Evolutionary conservation across 1,284 basidiomycete genomes (phyloP).

Genomic region (Fomes fomentarius): DNA sequence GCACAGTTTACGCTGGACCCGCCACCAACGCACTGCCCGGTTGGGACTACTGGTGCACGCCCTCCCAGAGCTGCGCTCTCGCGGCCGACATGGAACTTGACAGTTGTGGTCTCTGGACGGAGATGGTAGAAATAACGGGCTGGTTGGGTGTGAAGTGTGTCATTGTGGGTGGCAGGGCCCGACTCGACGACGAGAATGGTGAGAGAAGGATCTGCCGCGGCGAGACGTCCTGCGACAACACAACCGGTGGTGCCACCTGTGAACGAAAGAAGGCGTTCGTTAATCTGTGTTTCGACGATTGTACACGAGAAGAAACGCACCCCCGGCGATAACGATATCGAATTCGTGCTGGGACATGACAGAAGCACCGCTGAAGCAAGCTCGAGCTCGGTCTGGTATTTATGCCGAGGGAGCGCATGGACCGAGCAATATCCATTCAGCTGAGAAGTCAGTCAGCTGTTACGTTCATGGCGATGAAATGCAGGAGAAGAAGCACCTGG

Average conservation of each 20-base stretch:
- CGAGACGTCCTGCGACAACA: slow-evolving; percentile 49
- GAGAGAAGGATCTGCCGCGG: slow-evolving; percentile 45
- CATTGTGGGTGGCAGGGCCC: slow-evolving; percentile 46
- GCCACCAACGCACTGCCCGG: slow-evolving; percentile 58
- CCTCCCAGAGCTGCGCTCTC: slow-evolving; percentile 47
- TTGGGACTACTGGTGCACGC: slow-evolving; percentile 43
- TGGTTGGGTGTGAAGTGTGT: slow-evolving; percentile 52
- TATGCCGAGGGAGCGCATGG: no score
- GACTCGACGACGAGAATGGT: slow-evolving; percentile 50
- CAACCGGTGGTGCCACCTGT: slow-evolving; percentile 51
- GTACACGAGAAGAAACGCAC: not conserved
- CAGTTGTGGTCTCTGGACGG: slow-evolving; percentile 40
- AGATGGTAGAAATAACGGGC: slow-evolving; percentile 48
- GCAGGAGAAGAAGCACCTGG: no score
- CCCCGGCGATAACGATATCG: slow-evolving; percentile 21
- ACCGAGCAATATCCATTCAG: no score
- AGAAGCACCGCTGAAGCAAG: not conserved
- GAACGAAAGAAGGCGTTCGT: no score
- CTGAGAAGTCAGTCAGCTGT: no score
- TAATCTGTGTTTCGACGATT: no score
- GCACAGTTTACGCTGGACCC: slow-evolving; percentile 64
- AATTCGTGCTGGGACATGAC: slow-evolving; percentile 9
- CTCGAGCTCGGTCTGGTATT: no score
- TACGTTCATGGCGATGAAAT: no score
- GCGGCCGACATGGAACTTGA: slow-evolving; percentile 45